phyloP scores from a whole-genome alignment of 306 rosid species.

The Prunus mira region DNA sequence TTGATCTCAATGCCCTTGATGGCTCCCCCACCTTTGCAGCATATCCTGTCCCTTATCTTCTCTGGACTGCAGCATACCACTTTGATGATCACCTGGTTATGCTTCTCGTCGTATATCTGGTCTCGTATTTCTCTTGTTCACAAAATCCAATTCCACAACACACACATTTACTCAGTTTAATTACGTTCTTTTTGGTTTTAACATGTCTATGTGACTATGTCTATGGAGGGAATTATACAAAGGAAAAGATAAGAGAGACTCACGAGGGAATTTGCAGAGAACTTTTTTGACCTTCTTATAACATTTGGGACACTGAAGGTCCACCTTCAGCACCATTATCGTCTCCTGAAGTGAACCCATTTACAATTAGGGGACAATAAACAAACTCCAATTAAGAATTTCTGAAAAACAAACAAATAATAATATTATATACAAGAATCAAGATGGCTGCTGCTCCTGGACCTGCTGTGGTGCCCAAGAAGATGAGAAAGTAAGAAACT shows the following conservation, averaged over 20 bases:
- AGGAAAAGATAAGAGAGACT: slow-evolving; percentile 28
- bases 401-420: neutral
- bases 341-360: slow-evolving; percentile 28
- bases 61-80: slow-evolving; percentile 81
- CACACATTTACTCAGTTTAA: slow-evolving; percentile 16
- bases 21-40: slow-evolving; percentile 50
- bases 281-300: slow-evolving; percentile 73
- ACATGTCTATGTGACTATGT: neutral
- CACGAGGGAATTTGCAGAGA: slow-evolving; percentile 70
- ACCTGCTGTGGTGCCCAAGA: too few relatives aligned
- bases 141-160: slow-evolving; percentile 15
- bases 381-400: neutral
- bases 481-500: too few relatives aligned
- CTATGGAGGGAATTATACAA: neutral
- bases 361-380: neutral
- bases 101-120: slow-evolving; percentile 56
- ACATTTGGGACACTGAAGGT: slow-evolving; percentile 68
- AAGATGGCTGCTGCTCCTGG: too few relatives aligned
- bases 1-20: slow-evolving; percentile 64
- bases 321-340: slow-evolving; percentile 63
- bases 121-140: slow-evolving; percentile 81
- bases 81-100: slow-evolving; percentile 47
- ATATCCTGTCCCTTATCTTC: slow-evolving; percentile 57
- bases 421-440: too few relatives aligned
- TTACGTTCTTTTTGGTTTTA: slow-evolving; percentile 8